Evolutionary conservation across 2,329 filamentous ascomycete species (phyloP), one percentile per base, ranked within the genome.

Genomic region (Mycocentrospora acerina): DNA sequence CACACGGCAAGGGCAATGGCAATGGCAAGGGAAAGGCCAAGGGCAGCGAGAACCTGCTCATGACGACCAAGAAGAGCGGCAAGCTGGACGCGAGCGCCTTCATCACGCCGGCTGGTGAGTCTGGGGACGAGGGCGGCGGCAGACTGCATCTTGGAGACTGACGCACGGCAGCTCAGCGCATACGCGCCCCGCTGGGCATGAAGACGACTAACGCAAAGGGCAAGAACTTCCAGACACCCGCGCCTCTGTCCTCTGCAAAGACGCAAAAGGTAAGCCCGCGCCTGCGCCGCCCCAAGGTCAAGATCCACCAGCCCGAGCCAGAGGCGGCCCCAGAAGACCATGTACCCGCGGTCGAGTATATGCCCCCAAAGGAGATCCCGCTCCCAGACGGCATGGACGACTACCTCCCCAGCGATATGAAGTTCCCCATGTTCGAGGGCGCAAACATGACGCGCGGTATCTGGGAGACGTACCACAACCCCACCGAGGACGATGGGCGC

Each of bases 131-230:
- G 28, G 25, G 14, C 11, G n/a, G 32, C 26, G 22, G 29, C 37
- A 29, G 22, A n/a, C n/a, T n/a, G n/a, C n/a, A n/a, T n/a, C n/a
- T 9, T 22, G 9, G 19, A 22, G 9, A 9, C 19, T 22, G 19
- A 22, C 9, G 19, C 19, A 22, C 9, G 19, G 19, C 19, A 32
- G 34, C 36, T 32, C 37, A 32, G 45, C 81, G 82, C 42, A 83
- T 75, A 43, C 83, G 91, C 58, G 90, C 90, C 25, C 87, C 89
- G 10, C 73, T 98, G 32, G 91, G 91, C 24, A 85, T 88, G 76
- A 98, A 98, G 70, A 97, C 91, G 1, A 97, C 93, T 35, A 98
- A 98, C 67, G 89, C 88, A 37, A 97, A 95, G 73, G 79, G 84
- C 43, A 81, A 76, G 61, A 77, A 75, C 33, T 78, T 82, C 51